phyloP scores from a whole-genome alignment of 345 rosid genomes.

The Citrus inodora region DNA sequence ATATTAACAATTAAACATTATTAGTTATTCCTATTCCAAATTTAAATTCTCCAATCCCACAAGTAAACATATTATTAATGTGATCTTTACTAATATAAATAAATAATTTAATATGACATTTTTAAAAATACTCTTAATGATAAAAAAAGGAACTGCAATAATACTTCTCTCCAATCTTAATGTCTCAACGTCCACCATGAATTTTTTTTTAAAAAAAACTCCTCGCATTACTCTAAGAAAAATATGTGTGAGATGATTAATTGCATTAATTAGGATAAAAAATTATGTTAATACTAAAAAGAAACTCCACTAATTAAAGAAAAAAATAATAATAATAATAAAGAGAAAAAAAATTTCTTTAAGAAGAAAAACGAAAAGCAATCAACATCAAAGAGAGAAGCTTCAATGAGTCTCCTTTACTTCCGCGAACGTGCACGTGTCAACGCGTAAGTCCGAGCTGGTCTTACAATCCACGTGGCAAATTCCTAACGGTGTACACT shows the following conservation, averaged over 20 bases:
- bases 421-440: constrained; percentile 9
- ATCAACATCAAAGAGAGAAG: background rate
- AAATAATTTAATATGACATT: too few species aligned
- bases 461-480: constrained; percentile 19
- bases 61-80: too few species aligned
- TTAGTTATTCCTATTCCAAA: too few species aligned
- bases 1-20: too few species aligned
- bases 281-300: background rate
- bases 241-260: background rate
- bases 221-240: too few species aligned
- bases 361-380: background rate
- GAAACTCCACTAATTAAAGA: background rate
- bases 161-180: too few species aligned
- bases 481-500: background rate
- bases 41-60: too few species aligned
- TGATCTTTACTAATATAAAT: too few species aligned
- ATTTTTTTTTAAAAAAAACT: too few species aligned
- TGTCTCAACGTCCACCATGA: too few species aligned
- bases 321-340: background rate
- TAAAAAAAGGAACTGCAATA: too few species aligned
- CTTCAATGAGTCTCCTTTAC: background rate
- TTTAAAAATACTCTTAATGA: too few species aligned
- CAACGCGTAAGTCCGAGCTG: constrained; percentile 31
- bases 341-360: background rate
- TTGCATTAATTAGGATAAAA: background rate